Conservation (phyloP, 768 basidiomycete species). For the Agrocybe pediades region DNA sequence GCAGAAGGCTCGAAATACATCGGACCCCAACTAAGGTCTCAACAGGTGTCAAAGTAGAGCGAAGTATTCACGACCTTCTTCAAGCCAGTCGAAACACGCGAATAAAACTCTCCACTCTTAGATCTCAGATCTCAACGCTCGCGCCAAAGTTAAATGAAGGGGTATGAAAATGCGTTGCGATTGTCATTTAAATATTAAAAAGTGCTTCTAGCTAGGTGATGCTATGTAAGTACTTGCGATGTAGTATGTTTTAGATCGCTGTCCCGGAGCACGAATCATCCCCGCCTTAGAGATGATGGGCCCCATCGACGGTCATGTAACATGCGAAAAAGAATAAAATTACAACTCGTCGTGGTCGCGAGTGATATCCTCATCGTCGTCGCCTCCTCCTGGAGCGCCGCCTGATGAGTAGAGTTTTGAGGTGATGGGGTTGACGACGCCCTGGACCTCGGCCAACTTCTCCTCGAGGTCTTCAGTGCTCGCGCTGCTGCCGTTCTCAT, state of each 20-base stretch:
- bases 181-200: conserved; percentile 2
- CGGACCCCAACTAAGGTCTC: too few relatives aligned
- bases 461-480: conserved; percentile 90
- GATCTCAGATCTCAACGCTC: too few relatives aligned
- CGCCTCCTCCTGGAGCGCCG: conserved; percentile 30
- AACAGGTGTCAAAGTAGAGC: too few relatives aligned
- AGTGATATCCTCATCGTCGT: conserved; percentile 42
- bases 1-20: too few relatives aligned
- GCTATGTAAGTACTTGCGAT: conserved; percentile 1
- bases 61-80: too few relatives aligned
- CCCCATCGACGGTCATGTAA: neutral
- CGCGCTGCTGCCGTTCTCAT: conserved; percentile 76
- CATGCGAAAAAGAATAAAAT: conserved; percentile 12
- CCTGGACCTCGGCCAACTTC: conserved; percentile 80
- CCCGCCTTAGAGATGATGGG: neutral
- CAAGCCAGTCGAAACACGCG: too few relatives aligned
- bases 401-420: conserved; percentile 70
- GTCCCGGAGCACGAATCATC: neutral
- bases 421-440: conserved; percentile 81
- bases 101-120: too few relatives aligned
- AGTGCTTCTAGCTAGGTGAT: conserved; percentile 1
- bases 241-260: conserved; percentile 1
- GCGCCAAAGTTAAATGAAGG: too few relatives aligned
- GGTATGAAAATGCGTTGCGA: neutral
- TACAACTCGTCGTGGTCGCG: conserved; percentile 52